Evolutionary conservation across 2,329 filamentous ascomycete species (phyloP), one percentile per base, ranked within the genome.

Genomic region (Delphinella strobiligena): DNA sequence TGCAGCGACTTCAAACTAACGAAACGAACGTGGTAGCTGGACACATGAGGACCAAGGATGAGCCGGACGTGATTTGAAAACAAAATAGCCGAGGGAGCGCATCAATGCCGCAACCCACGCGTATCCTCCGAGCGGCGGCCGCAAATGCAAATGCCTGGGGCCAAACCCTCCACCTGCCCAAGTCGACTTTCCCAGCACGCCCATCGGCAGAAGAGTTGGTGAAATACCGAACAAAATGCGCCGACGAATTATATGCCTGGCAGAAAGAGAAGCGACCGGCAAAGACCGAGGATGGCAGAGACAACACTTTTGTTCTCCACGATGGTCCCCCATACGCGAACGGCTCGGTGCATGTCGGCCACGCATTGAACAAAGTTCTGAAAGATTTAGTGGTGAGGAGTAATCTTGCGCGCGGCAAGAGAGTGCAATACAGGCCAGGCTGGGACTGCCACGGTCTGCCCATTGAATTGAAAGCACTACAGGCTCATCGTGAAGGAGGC

Each of bases 381-480:
- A 98, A 98, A 67, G 91, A 98, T 61, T 83, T 96, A 53, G 84
- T 93, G 45, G 71, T 87, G 50, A 76, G 91, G 31, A 78, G 81
- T 45, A 78, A 94, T 63, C 66, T 96, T 44, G 77, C 83, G 45
- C 73, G 80, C 54, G 91, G 85, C 14, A 79, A 74, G 49, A 71
- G 75, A 46, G 79, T 96, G 24, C 70, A 78, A 30, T 98, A 93
- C 54, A 70, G 87, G 12, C 91, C 91, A 2, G 89, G 91, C 34
- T 98, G 91, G 91, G 93, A 98, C 58, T 98, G 91, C 49, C 91
- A 98, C 66, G 91, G 91, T 0, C 71, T 98, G 36, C 91, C 91
- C 1, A 98, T 98, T 54, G 91, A 98, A 68, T 72, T 96, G 51
- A 98, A 96, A 63, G 91, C 88, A 17, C 71, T 98, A 12, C 82